These are phyloP conservation scores for Lactifluus pinguis DNA, from an alignment of 768 basidiomycete species.

Conservation along the genomic window DNA sequence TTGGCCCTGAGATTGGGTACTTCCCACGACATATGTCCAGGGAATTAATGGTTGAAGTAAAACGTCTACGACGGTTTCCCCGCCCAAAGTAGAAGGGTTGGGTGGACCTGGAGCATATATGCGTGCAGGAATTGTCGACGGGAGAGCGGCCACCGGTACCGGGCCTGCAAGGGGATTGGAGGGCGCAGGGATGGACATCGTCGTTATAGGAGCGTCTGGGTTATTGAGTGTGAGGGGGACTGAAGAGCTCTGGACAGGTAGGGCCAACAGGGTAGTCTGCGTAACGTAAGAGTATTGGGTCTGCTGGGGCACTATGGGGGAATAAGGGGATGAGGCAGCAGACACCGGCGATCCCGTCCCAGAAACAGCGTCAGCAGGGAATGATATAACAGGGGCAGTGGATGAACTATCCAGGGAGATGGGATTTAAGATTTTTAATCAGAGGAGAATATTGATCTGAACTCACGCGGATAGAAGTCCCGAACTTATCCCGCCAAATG, in stretches of 20 bases:
- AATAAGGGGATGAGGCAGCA: constrained; percentile 10
- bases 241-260: constrained; percentile 20
- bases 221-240: constrained; percentile 23
- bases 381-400: constrained; percentile 11
- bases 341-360: constrained; percentile 5
- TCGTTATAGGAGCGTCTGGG: constrained; percentile 33
- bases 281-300: constrained; percentile 31
- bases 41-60: too few species aligned
- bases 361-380: not conserved
- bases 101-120: constrained; percentile 39
- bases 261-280: constrained; percentile 27
- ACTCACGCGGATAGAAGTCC: not conserved
- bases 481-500: not conserved
- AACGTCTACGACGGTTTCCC: constrained; percentile 49
- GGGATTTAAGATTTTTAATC: not conserved
- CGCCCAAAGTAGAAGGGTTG: constrained; percentile 25
- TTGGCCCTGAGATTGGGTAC: constrained; percentile 54
- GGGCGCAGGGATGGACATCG: constrained; percentile 21
- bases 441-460: not conserved
- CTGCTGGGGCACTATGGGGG: constrained; percentile 24
- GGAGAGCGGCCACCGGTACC: constrained; percentile 35
- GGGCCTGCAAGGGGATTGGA: constrained; percentile 21
- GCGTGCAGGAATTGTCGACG: constrained; percentile 43
- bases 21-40: constrained; percentile 51
- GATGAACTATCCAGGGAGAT: not conserved